Evolutionary conservation across 768 basidiomycete species (phyloP).

Genomic region (Tulasnella sp.): DNA sequence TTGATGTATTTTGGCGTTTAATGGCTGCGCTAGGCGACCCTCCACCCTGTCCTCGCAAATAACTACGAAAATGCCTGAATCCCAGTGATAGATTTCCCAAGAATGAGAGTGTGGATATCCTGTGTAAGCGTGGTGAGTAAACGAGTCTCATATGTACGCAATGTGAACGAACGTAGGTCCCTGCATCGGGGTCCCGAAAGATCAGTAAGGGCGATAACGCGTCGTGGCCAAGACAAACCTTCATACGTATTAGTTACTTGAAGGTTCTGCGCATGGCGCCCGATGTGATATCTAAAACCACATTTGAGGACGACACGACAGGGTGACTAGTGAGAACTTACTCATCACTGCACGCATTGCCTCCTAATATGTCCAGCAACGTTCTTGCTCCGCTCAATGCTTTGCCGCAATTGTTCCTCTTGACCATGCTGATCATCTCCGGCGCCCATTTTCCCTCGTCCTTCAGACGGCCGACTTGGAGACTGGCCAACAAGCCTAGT

Average conservation of each 20-base stretch:
- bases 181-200: slow-evolving; percentile 25
- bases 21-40: too few species aligned
- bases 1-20: too few species aligned
- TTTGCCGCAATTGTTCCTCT: slow-evolving; percentile 93
- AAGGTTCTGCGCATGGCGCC: slow-evolving; percentile 86
- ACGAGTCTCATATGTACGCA: slow-evolving; percentile 18
- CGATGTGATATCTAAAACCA: slow-evolving; percentile 65
- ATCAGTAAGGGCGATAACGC: not conserved
- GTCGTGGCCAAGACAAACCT: slow-evolving; percentile 33
- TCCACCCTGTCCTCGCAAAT: too few species aligned
- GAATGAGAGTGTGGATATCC: slow-evolving; percentile 84
- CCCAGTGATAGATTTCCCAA: slow-evolving; percentile 88
- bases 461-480: slow-evolving; percentile 80
- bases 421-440: slow-evolving; percentile 91
- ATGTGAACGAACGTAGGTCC: slow-evolving; percentile 41
- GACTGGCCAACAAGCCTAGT: slow-evolving; percentile 59
- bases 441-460: slow-evolving; percentile 61
- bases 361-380: slow-evolving; percentile 83
- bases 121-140: slow-evolving; percentile 25
- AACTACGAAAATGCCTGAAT: slow-evolving; percentile 62
- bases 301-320: not conserved
- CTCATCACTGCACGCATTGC: slow-evolving; percentile 91
- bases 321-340: slow-evolving; percentile 24
- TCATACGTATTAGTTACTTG: slow-evolving; percentile 97
- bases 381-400: slow-evolving; percentile 71